phyloP scores from a whole-genome alignment of 2,329 filamentous ascomycete genomes.

The Pseudogymnoascus sp. region DNA sequence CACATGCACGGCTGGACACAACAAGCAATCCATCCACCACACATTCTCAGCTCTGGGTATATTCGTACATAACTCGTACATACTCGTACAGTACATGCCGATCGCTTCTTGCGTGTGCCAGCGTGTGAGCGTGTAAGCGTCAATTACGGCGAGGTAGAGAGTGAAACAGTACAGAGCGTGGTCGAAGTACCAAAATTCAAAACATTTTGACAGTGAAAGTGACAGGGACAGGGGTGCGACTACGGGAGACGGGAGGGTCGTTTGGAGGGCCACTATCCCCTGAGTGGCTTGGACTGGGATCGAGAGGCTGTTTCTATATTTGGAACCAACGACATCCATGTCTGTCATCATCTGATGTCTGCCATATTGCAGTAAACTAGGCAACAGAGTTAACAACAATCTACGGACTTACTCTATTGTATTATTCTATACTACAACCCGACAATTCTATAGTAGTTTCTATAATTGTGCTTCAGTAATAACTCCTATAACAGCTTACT shows the following conservation, averaged over 20 bases:
- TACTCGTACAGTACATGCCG: neutral
- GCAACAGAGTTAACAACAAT: neutral
- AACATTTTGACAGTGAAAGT: neutral
- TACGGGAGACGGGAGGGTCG: neutral
- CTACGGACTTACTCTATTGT: neutral
- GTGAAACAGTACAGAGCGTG: neutral
- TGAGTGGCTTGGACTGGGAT: neutral
- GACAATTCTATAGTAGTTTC: neutral
- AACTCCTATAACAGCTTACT: neutral
- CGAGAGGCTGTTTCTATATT: neutral
- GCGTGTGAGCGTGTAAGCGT: neutral
- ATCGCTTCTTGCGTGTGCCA: neutral
- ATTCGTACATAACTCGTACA: neutral
- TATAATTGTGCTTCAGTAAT: neutral
- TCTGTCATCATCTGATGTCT: neutral
- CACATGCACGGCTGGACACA: neutral
- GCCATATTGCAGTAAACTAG: neutral
- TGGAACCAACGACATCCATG: neutral
- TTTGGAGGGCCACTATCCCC: neutral
- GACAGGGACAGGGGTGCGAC: neutral
- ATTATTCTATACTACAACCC: neutral
- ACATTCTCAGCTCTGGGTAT: neutral
- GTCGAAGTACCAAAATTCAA: neutral
- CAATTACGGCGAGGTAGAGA: neutral
- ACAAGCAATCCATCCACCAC: no score